These are phyloP conservation scores for Pseudoscleropodium purum DNA, from an alignment of 225 moss, liverwort and hornwort species.

Conservation along the genomic window DNA sequence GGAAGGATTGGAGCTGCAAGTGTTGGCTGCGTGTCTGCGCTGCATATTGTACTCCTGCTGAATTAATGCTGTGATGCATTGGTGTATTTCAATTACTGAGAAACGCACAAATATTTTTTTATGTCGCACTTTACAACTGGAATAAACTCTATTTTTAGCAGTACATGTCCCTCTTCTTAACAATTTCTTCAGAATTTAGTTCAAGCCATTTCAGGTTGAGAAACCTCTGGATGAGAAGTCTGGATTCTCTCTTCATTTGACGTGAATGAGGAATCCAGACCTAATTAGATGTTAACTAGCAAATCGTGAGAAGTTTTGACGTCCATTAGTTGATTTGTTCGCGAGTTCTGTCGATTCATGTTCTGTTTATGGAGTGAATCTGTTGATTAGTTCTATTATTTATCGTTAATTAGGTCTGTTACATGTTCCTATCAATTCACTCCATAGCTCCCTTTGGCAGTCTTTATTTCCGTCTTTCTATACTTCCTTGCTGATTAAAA, in stretches of 20 bases:
- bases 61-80: not conserved
- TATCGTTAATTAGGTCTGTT: not conserved
- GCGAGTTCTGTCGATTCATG: not conserved
- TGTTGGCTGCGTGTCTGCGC: not conserved
- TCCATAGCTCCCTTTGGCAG: not conserved
- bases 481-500: not conserved
- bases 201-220: not conserved
- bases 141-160: not conserved
- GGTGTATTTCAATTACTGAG: not conserved
- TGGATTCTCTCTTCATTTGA: not conserved
- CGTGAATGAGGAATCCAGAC: not conserved
- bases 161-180: not conserved
- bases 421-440: not conserved
- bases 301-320: not conserved
- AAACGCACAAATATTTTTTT: not conserved
- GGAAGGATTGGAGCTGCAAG: not conserved
- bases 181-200: not conserved
- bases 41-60: not conserved
- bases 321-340: too few species aligned
- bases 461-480: not conserved
- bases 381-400: not conserved
- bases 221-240: not conserved
- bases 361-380: not conserved
- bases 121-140: not conserved
- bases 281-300: not conserved